These are phyloP conservation scores for Stephanocyclus meneghinianus DNA, from an alignment of 352 stramenopile species.

Conservation along the genomic window DNA sequence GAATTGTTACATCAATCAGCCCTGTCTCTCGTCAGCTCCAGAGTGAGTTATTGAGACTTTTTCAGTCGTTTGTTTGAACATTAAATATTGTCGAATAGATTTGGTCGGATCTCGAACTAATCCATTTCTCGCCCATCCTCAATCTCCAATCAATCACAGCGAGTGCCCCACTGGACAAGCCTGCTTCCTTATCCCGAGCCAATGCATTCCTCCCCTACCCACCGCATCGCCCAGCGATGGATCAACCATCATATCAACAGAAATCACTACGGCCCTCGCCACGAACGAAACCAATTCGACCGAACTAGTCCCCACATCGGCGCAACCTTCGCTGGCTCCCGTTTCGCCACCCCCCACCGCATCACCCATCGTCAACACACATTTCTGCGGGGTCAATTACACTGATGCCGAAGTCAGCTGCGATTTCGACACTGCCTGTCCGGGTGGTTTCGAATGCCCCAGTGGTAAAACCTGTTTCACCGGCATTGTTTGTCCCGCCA, in stretches of 20 bases:
- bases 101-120: neutral
- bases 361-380: neutral
- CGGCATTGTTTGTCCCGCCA: slow-evolving; percentile 1
- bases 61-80: neutral
- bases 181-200: neutral
- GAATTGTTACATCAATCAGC: slow-evolving; percentile 1
- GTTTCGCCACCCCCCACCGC: neutral
- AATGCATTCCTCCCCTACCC: neutral
- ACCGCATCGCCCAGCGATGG: neutral
- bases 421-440: neutral
- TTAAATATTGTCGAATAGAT: no score
- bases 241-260: neutral
- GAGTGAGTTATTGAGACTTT: neutral
- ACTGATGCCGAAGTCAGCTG: neutral
- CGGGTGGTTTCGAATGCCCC: slow-evolving; percentile 10
- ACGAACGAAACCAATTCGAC: neutral
- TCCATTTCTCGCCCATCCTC: neutral
- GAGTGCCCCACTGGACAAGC: neutral
- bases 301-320: neutral
- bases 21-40: neutral
- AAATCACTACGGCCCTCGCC: neutral
- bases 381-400: slow-evolving; percentile 13
- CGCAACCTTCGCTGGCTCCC: neutral
- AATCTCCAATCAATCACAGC: neutral
- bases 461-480: slow-evolving; percentile 3